Conservation (phyloP, 2,329 filamentous ascomycete genomes). For the Colletotrichum sp. region DNA sequence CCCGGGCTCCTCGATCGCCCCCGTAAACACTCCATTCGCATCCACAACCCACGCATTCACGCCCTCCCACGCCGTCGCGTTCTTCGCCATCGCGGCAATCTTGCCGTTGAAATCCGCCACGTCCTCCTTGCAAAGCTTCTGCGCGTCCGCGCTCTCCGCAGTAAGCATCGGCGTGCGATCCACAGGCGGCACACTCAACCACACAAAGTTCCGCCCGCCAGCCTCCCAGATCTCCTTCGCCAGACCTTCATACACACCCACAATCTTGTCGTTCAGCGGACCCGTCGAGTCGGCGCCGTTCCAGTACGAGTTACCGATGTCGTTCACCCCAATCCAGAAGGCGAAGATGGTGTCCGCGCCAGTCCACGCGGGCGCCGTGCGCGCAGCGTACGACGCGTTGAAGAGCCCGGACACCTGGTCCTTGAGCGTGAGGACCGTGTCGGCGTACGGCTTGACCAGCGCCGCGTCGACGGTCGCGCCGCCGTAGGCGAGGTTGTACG, state of each 20-base stretch:
- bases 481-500: slow-evolving; percentile 60
- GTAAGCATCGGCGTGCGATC: slow-evolving; percentile 56
- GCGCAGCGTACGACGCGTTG: slow-evolving; percentile 33
- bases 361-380: slow-evolving; percentile 39
- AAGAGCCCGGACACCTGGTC: slow-evolving; percentile 48
- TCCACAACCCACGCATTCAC: slow-evolving; percentile 60
- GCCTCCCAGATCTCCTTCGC: slow-evolving; percentile 52
- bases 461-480: slow-evolving; percentile 58
- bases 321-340: slow-evolving; percentile 62
- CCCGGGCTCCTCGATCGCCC: slow-evolving; percentile 57
- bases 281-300: slow-evolving; percentile 31
- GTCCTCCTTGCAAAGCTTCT: slow-evolving; percentile 43
- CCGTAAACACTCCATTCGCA: slow-evolving; percentile 53
- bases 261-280: slow-evolving; percentile 41
- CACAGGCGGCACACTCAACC: slow-evolving; percentile 64
- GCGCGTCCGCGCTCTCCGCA: slow-evolving; percentile 37
- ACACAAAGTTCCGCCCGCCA: slow-evolving; percentile 62
- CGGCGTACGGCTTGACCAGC: slow-evolving; percentile 55
- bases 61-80: slow-evolving; percentile 43
- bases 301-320: slow-evolving; percentile 55
- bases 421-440: slow-evolving; percentile 52
- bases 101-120: slow-evolving; percentile 58
- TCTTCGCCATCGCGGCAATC: slow-evolving; percentile 43
- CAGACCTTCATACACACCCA: slow-evolving; percentile 46
- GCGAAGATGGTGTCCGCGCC: slow-evolving; percentile 45